phyloP scores from a whole-genome alignment of 2,329 filamentous ascomycete genomes.

The Paraphoma chrysanthemicola region DNA sequence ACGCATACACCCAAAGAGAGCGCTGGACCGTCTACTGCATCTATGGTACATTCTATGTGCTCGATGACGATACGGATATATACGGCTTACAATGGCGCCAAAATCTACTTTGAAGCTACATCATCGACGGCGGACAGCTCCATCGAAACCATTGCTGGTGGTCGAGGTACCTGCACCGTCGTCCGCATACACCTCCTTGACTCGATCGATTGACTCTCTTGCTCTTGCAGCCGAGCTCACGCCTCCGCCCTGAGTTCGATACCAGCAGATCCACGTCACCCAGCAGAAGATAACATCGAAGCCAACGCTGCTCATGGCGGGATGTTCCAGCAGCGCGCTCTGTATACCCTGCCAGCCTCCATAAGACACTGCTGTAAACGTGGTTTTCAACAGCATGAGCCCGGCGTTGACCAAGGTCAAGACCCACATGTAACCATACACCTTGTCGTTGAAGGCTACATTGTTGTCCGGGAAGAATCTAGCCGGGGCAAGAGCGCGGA shows the following conservation, averaged over 20 bases:
- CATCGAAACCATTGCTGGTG: constrained; percentile 10
- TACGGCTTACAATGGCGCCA: too few species aligned
- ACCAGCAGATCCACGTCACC: constrained; percentile 45
- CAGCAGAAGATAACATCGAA: constrained; percentile 48
- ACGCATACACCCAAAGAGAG: too few species aligned
- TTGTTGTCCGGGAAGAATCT: constrained; percentile 23
- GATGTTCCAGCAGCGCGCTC: constrained; percentile 39
- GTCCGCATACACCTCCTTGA: constrained; percentile 1
- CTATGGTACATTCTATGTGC: too few species aligned
- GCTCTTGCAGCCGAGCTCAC: not conserved
- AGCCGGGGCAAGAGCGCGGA: constrained; percentile 30
- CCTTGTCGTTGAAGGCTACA: constrained; percentile 23
- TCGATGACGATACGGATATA: not conserved
- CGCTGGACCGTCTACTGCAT: too few species aligned
- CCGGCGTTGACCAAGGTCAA: constrained; percentile 25
- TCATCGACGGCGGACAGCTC: constrained; percentile 24
- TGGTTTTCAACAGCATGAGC: constrained; percentile 13
- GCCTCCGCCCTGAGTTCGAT: constrained; percentile 16
- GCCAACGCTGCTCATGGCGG: constrained; percentile 44
- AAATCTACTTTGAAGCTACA: too few species aligned
- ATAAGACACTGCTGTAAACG: constrained; percentile 20
- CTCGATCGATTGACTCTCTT: not conserved
- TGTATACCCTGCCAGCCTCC: constrained; percentile 25
- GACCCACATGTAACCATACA: constrained; percentile 34
- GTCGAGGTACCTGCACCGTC: constrained; percentile 10